Base-by-base conservation (phyloP, 768 basidiomycete genomes). In the Termitomyces titanicus region DNA sequence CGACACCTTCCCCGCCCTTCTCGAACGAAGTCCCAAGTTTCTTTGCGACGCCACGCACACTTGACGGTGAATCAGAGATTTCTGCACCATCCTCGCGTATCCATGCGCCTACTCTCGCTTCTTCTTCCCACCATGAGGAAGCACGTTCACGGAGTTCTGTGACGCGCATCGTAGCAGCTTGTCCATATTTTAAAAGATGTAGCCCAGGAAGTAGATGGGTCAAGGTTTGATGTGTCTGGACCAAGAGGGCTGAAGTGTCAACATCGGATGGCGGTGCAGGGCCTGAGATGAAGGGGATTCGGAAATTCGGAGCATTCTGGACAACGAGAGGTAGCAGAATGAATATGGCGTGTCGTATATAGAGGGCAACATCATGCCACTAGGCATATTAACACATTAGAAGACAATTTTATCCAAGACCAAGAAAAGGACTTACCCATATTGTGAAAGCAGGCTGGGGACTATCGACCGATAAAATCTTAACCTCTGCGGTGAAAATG, bases 351-450 rank as follows among this genome's bases (percentile, higher is more conserved):
- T 80, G 79, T n/a, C 89, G 86, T 33, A 70, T 57, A 46, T 75
- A 64, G 64, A 79, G 77, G 35, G 85, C 68, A 25, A 64, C 72
- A 65, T 90, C 86, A 68, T 88, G 85, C 83, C 83, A 86, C 88
- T 90, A 56, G 29, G 20, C 22, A 15, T 11, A 34, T 18, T 33
- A 34, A 37, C 15, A 3, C 4, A 50, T 51, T 49, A 35, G 17
- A 3, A 3, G 40, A 18, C 38, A 31, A 2, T 20, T 31, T 2
- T 48, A 25, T 44, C 9, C n/a, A 12, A 37, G 13, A 47, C 25
- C 12, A 40, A 51, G 29, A 3, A 38, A 56, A 43, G 3, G 22
- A 60, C 72, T 50, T 61, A 78, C 78, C 76, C 59, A 61, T 33
- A 60, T 54, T 10, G 73, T 75, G 55, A 65, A 64, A 5, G 49